Base-by-base conservation (phyloP, 225 moss, liverwort and hornwort species). In the Bryum argenteum region DNA sequence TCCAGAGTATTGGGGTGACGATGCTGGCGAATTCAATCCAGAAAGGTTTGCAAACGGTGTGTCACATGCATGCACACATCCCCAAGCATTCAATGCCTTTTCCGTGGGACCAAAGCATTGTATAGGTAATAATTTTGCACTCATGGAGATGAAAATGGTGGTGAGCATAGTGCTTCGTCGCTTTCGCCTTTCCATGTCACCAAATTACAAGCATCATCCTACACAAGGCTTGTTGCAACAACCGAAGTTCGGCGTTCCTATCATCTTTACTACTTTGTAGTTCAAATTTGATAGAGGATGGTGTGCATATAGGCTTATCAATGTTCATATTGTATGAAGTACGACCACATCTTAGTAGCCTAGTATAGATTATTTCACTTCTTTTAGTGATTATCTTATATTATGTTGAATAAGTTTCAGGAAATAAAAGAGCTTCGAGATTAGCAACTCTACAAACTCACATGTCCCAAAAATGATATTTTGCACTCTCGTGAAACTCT, bases 111-210 rank as follows among this genome's bases (percentile, higher is more conserved):
- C 90, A 0, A 84, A 84, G 24, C 65, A 65, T 21, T 93, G 90
- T 80, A 61, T 90, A 0, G 93, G 90, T 22, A 80, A 70, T 68
- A 78, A 79, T 51, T 87, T 85, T 51, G 93, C 93, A 0, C 33
- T 89, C 28, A 80, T 87, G 75, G 93, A 92, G 60, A 59, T 71
- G 11, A 92, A 92, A 55, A 79, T 90, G 11, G 71, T 87, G 2
- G 14, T 88, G 6, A 66, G 81, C 24, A 75, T 84, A 57, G 57
- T 92, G 13, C 65, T 92, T 18, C 71, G 64, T 26, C 85, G 77
- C 1, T 92, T 90, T 43, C 72, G 72, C 8, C 63, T 89, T 1
- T 38, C 61, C 5, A 50, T 69, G 8, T 89, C 89, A 0, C 77
- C 87, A 3, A 77, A 76, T 21, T 89, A 89, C 70, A 81, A 70